These are phyloP conservation scores for Tricholomella constricta DNA, from an alignment of 768 basidiomycete species.

Conservation along the genomic window DNA sequence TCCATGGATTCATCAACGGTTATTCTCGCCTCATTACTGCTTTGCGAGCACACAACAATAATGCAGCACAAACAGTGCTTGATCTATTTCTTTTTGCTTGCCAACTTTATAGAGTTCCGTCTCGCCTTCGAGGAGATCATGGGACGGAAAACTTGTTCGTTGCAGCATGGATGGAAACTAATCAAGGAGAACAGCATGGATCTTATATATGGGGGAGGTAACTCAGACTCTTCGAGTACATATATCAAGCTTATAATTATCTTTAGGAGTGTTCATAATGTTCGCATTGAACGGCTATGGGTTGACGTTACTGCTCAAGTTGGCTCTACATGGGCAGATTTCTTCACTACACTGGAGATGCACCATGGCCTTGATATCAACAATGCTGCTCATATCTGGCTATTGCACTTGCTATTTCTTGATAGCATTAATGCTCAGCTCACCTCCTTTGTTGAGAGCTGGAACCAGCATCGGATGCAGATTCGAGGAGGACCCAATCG, in stretches of 20 bases:
- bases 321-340: constrained; percentile 32
- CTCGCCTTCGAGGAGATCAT: constrained; percentile 37
- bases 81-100: constrained; percentile 28
- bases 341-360: constrained; percentile 32
- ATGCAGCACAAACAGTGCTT: constrained; percentile 37
- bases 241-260: neutral
- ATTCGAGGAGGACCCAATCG: constrained; percentile 22
- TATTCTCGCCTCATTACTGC: constrained; percentile 24
- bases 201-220: constrained; percentile 41
- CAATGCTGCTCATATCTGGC: constrained; percentile 35
- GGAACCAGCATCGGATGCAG: constrained; percentile 35
- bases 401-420: constrained; percentile 39
- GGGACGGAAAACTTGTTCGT: constrained; percentile 39
- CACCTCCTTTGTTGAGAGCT: constrained; percentile 28
- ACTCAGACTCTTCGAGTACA: neutral
- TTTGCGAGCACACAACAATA: constrained; percentile 39
- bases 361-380: constrained; percentile 30
- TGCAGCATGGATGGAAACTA: constrained; percentile 30
- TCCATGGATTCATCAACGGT: constrained; percentile 37
- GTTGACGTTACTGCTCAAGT: constrained; percentile 33
- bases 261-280: constrained; percentile 38
- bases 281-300: constrained; percentile 41
- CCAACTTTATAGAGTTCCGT: constrained; percentile 29
- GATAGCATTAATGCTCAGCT: constrained; percentile 14
- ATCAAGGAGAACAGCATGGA: constrained; percentile 16